Evolutionary conservation across 257 asterid species (phyloP), one percentile per base, ranked within the genome.

Genomic region (Nicotiana undulata): DNA sequence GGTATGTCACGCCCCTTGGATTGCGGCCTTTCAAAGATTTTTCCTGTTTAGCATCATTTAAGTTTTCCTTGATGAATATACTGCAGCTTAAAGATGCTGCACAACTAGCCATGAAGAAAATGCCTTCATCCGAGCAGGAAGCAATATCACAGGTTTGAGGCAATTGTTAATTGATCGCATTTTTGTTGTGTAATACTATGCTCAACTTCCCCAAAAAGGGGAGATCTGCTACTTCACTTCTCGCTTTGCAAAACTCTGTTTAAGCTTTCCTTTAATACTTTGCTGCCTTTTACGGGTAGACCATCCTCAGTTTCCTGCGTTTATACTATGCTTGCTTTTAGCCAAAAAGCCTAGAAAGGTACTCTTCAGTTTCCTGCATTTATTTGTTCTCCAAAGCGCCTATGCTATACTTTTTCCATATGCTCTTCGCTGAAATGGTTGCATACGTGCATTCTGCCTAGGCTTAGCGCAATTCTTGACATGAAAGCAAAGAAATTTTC

Each of bases 71-170:
- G 40, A 80, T 60, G 80, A 70, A 79, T 82, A 63, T 86, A 61
- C 70, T 89, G 87, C 89, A 96, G 98, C 82, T 89, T 60, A 96
- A 93, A 87, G 99, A 96, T 88, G 99, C 97, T 79, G 97, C 98
- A 74, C 97, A 96, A 83, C 98, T 96, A 72, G 99, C 98, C 83
- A 83, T 92, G 85, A 94, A 92, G 85, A 92, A 82, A 84, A 87
- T 92, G 98, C 95, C 98, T 82, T 94, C 97, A 49, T 89, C 97
- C 9, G 98, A 91, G 86, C 91, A 92, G 84, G 99, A 96, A 91
- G 99, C 99, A 81, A 85, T 94, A 81, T 96, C 99, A 84, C 97
- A 89, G 98, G 98, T 96, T 85, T 65, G 89, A 82, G 84, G 58
- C 81, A 22, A 32, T 76, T 46, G 37, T 15, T 74, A 5, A 22